Evolutionary conservation across 257 asterid genomes (phyloP), one percentile per base, ranked within the genome.

Genomic region (Jasminum sambac): DNA sequence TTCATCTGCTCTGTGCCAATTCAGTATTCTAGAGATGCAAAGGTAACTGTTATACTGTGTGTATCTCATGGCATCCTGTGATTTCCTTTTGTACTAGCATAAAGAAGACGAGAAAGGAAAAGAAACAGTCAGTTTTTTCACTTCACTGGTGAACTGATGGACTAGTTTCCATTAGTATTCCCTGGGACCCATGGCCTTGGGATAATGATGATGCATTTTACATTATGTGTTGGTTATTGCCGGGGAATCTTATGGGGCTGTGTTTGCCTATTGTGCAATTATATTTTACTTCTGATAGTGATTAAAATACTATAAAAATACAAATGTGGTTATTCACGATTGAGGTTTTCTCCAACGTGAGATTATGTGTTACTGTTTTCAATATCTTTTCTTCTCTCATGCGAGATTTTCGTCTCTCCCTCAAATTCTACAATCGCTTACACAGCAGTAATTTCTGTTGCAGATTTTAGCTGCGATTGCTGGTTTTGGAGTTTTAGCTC

Each of bases 401-500:
- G 36, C 36, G 2, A 30, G 23, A 10, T 21, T 10, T 74, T 43
- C 8, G 61, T 6, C 7, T 23, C 66, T 60, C 23, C 40, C 11
- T 46, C 10, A 65, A 61, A 30, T 66, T 74, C 58, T 38, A 63
- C 21, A 44, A 58, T 21, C 39, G 67, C 6, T 46, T 12, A 25
- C 5, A 24, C n/a, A 24, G 14, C n/a, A 7, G 19, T 58, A 70
- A 61, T 37, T 61, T 50, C 12, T 74, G 70, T 21, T 84, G 83
- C 91, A 92, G 98, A 77, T 84, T 81, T 78, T 88, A 80, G 90
- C 77, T 58, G 92, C 95, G 69, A 44, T 87, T 72, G 93, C 95
- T 61, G 93, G 94, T 39, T 59, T 85, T 11, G 73, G 88, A 44
- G 79, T 87, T 70, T 76, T 92, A 79, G 85, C 78, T 46, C 78